Evolutionary conservation across 1,284 basidiomycete species (phyloP), one percentile per base, ranked within the genome.

Genomic region (Somion occarium): DNA sequence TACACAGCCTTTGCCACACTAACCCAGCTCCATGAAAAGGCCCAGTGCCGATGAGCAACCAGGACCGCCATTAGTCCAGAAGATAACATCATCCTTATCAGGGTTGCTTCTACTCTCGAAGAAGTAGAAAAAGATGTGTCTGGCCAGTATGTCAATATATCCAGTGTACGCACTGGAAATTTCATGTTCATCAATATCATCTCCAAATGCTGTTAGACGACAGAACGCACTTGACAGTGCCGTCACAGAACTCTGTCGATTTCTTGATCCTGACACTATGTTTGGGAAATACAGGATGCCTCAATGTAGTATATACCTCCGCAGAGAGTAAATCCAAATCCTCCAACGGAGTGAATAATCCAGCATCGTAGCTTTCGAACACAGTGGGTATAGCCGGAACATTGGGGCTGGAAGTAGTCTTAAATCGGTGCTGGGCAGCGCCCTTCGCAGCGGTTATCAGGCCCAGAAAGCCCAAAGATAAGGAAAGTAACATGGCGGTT

Each of bases 81-180:
- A 75, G 26, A 85, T 75, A 3, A 88, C 75, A 53, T 83, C 81
- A 59, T 88, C 84, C 44, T 70, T 78, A 27, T 75, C 73, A 1
- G 88, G 88, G 53, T 87, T 72, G 51, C 69, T 76, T 50, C 89
- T 73, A 49, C 83, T 87, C 65, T 92, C 89, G 67, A 93, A 92
- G 62, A 79, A 81, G 69, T 77, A 78, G 74, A 91, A 93, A 71
- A 92, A 93, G 26, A 92, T 66, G 56, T 87, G 85, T 25, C 55
- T 52, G 22, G 55, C 57, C 43, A 55, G 53, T 9, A 59, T 51
- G 52, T 59, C 57, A 23, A 59, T 59, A 38, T 59, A 59, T 13
- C 57, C 57, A 2, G 57, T 59, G 41, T 51, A 59, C 7, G 57
- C 46, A 24, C 57, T 59, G 20, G 11, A 5, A 30, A n/a, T n/a